Base-by-base conservation (phyloP, 768 basidiomycete genomes). In the Favolaschia claudopus region DNA sequence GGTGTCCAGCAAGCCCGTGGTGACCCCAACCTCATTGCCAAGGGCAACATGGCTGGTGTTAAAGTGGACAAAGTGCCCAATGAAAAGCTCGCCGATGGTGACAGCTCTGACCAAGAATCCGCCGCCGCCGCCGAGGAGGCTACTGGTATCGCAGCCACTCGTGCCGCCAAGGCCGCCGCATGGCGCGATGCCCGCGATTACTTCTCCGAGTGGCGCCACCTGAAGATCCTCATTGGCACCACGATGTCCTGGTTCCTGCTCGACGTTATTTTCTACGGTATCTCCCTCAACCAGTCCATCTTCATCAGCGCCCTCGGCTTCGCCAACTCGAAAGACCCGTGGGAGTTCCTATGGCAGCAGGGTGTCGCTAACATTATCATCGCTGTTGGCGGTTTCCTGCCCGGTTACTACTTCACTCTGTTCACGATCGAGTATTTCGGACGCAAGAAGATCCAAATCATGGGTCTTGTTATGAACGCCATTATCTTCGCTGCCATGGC, bases 271-370 rank as follows among this genome's bases (percentile, higher is more conserved):
- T 58, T 58, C 42, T 58, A 58, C 56, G 56, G 56, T 7, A 58
- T 60, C 45, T 60, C 58, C 6, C 58, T 60, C 51, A 60, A 60
- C 58, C 58, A 60, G 51, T 60, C 58, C 32, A 60, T 60, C 46
- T 60, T 60, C 51, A 60, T 60, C 39, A 9, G 37, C 45, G 58
- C 58, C 20, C 58, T 60, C 19, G 58, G 58, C 32, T 51, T 60
- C 44, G 51, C 58, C 38, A 60, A 60, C 45, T 42, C 38, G 14
- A 60, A 60, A 46, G 58, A 54, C 45, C 58, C 58, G 6, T 59
- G 58, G 58, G 58, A 60, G 58, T 54, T 33, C 58, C 58, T 60
- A 44, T 60, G 58, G 58, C 58, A 60, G 51, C 58, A 60, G 58
- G 58, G 58, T 17, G 58, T 60, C 32, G 58, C 58, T 24, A 60